These are phyloP conservation scores for Angomonas deanei DNA, from an alignment of 208 protist species.

Conservation along the genomic window DNA sequence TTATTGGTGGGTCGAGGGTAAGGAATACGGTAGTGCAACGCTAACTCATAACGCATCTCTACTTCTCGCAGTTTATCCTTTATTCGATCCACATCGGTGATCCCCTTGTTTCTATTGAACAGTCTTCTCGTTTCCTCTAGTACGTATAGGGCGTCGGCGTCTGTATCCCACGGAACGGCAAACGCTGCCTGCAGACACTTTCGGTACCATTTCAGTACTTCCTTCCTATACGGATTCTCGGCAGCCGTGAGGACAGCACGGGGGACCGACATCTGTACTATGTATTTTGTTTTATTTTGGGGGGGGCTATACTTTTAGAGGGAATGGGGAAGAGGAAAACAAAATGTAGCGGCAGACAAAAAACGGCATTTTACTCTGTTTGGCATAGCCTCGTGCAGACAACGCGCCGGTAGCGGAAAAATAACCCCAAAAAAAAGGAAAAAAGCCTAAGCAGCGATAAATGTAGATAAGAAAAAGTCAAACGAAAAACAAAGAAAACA, in stretches of 20 bases:
- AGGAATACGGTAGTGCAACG: slow-evolving; percentile 79
- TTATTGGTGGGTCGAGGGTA: slow-evolving; percentile 83
- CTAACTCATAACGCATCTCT: slow-evolving; percentile 87
- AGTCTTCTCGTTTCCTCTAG: slow-evolving; percentile 74
- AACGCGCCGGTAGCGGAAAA: too few relatives aligned
- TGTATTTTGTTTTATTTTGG: background rate
- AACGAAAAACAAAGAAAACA: slow-evolving; percentile 10
- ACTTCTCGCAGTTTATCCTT: slow-evolving; percentile 82
- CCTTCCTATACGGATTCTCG: slow-evolving; percentile 51
- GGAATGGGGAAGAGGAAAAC: background rate
- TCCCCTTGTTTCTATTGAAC: slow-evolving; percentile 57
- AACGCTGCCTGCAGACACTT: slow-evolving; percentile 80
- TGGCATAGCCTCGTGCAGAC: too few relatives aligned
- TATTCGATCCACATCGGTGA: slow-evolving; percentile 55
- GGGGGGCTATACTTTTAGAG: too few relatives aligned
- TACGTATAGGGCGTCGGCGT: slow-evolving; percentile 84
- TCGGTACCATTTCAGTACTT: slow-evolving; percentile 81
- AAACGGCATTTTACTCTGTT: too few relatives aligned
- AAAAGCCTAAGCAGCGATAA: background rate
- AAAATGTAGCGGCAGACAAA: slow-evolving; percentile 5
- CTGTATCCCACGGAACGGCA: slow-evolving; percentile 67
- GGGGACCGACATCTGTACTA: background rate
- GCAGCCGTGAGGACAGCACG: slow-evolving; percentile 12
- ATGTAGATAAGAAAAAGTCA: background rate
- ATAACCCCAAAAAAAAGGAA: slow-evolving; percentile 9